A percentile compares a stretch with the other conserved stretches of the same genome.
Conservation (phyloP, 2,329 filamentous ascomycete species). For the Diaporthe eres region DNA sequence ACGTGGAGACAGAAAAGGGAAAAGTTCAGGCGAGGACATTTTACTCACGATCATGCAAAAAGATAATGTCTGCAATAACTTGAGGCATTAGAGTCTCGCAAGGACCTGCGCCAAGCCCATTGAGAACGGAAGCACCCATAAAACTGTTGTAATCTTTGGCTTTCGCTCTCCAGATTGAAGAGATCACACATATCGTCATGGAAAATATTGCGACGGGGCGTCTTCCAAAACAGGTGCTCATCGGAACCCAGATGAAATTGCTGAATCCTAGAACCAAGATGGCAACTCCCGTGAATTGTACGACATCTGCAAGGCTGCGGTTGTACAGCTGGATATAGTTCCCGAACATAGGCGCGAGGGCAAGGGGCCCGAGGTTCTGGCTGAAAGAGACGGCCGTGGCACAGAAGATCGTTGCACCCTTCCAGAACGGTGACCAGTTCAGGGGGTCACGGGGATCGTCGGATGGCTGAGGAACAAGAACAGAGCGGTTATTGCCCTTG, state of each 20-base stretch:
- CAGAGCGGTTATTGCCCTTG: conserved; percentile 62
- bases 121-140: conserved; percentile 74
- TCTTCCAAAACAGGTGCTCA: conserved; percentile 62
- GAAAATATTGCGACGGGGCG: conserved; percentile 62
- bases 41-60: conserved; percentile 69
- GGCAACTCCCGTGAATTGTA: conserved; percentile 63
- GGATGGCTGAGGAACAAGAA: conserved; percentile 63
- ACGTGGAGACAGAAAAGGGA: background rate
- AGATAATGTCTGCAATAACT: conserved; percentile 75
- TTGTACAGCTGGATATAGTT: conserved; percentile 69
- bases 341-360: conserved; percentile 69
- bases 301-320: conserved; percentile 64
- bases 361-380: conserved; percentile 58
- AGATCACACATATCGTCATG: conserved; percentile 58
- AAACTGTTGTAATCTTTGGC: conserved; percentile 72
- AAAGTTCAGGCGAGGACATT: background rate
- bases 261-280: conserved; percentile 64
- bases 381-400: conserved; percentile 57
- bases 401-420: conserved; percentile 52
- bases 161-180: conserved; percentile 66
- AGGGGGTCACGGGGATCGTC: conserved; percentile 64
- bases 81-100: conserved; percentile 74
- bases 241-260: conserved; percentile 68
- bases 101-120: conserved; percentile 74
- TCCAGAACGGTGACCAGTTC: conserved; percentile 63